Evolutionary conservation across 495 filamentous ascomycete genomes (phyloP), one percentile per base, ranked within the genome.

Genomic region (Hypoxylon crocopeplum): DNA sequence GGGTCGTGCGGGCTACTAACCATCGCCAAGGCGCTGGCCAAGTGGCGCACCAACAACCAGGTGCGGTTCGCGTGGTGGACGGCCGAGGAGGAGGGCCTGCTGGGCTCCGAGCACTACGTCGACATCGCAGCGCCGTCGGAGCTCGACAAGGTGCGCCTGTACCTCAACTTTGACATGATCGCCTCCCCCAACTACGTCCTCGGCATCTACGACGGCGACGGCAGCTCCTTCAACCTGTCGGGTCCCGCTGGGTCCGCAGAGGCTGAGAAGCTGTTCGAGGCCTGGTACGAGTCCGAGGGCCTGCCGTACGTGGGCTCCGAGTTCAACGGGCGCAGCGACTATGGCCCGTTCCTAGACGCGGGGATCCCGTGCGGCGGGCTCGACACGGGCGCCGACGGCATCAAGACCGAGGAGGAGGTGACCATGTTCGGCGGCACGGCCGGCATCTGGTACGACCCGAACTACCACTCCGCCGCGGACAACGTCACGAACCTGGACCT

Each of bases 81-180:
- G 8, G 88, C 80, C 5, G 87, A 90, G 71, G 83, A 87, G 68
- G 79, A 77, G 42, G 86, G 85, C 47, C 77, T 88, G 17, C 66
- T 90, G n/a, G 88, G 88, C 33, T 82, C 83, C 20, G 75, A 78
- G 19, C 73, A 77, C 67, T 90, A 88, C 70, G 78, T 89, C 58
- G 55, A 56, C 5, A 39, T 66, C 36, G 70, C 78, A 19, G 64
- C 67, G 17, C 60, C 72, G 17, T 44, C 72, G 1, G 75, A 73
- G 13, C 72, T 82, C 8, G 74, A 70, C 27, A 84, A 85, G 63
- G 81, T 91, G 56, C 69, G 79, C 1, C 79, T 88, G 2, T 89
- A 89, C 64, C 84, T 91, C 62, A 89, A 91, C 75, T 88, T 89
- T 59, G 88, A 91, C 72, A 91, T 91, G 88, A 87, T 90, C 53